Conservation (phyloP, 169 alveolate genomes). For the Plasmodium reichenowi region DNA sequence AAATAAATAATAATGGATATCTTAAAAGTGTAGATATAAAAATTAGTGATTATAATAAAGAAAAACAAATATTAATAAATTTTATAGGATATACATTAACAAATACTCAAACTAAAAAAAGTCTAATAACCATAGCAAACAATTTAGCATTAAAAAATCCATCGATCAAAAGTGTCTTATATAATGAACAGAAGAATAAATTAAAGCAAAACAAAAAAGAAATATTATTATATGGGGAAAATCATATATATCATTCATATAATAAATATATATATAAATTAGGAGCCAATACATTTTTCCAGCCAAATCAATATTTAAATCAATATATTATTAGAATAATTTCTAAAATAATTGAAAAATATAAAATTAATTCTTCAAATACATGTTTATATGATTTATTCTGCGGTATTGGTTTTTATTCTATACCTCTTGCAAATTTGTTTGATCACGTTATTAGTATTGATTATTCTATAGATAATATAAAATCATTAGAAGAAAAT, state of each 20-base stretch:
- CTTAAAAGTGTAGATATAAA: conserved; percentile 71
- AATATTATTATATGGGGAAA: conserved; percentile 61
- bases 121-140: conserved; percentile 33
- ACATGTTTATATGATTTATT: conserved; percentile 56
- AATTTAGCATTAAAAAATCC: conserved; percentile 39
- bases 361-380: conserved; percentile 33
- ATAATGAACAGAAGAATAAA: conserved; percentile 68
- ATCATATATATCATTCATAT: conserved; percentile 62
- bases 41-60: conserved; percentile 23
- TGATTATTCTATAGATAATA: conserved; percentile 75
- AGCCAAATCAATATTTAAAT: conserved; percentile 68
- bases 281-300: conserved; percentile 75
- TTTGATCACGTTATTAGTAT: conserved; percentile 49
- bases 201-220: conserved; percentile 70
- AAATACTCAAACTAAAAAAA: conserved; percentile 31
- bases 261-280: conserved; percentile 56
- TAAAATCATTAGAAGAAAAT: conserved; percentile 74
- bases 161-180: conserved; percentile 59
- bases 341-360: conserved; percentile 54
- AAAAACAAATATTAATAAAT: conserved; percentile 57
- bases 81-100: conserved; percentile 45
- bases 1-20: conserved; percentile 76
- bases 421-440: conserved; percentile 39
- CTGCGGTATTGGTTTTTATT: conserved; percentile 77
- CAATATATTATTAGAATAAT: conserved; percentile 55